These are phyloP conservation scores for Vinca major DNA, from an alignment of 305 asterid genomes.

Conservation along the genomic window DNA sequence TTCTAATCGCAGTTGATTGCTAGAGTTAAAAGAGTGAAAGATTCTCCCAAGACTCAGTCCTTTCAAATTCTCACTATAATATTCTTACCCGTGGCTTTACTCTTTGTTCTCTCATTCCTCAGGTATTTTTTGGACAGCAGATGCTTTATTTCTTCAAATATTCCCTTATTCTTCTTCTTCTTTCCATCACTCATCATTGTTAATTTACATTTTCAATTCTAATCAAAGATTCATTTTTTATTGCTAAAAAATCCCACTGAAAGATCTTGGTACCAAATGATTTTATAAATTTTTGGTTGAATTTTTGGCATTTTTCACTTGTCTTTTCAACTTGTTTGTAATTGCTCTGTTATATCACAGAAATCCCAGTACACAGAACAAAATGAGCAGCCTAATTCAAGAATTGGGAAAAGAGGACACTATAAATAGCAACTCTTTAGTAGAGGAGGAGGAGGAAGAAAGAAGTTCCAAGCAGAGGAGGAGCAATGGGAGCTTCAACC, in stretches of 20 bases:
- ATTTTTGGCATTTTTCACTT: not conserved
- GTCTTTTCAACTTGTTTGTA: not conserved
- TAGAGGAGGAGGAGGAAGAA: not conserved
- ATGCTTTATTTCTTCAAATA: not conserved
- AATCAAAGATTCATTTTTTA: not conserved
- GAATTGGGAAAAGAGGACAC: too few species aligned
- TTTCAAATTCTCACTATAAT: not conserved
- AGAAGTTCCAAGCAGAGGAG: not conserved
- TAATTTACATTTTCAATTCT: not conserved
- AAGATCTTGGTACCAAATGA: not conserved
- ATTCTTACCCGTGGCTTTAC: not conserved
- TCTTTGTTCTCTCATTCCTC: not conserved
- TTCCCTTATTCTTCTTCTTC: not conserved
- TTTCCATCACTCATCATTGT: not conserved
- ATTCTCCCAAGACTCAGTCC: not conserved
- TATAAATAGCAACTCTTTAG: too few species aligned
- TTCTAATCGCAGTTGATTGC: not conserved
- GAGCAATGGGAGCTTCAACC: constrained; percentile 13
- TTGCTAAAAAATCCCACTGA: not conserved
- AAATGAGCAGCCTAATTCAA: not conserved
- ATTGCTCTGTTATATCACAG: not conserved
- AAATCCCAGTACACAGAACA: not conserved
- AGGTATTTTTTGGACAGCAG: not conserved
- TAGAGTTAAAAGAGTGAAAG: not conserved
- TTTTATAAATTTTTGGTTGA: not conserved